Base-by-base conservation (phyloP, 2,329 filamentous ascomycete genomes). In the Hawksworthiomyces lignivorus region DNA sequence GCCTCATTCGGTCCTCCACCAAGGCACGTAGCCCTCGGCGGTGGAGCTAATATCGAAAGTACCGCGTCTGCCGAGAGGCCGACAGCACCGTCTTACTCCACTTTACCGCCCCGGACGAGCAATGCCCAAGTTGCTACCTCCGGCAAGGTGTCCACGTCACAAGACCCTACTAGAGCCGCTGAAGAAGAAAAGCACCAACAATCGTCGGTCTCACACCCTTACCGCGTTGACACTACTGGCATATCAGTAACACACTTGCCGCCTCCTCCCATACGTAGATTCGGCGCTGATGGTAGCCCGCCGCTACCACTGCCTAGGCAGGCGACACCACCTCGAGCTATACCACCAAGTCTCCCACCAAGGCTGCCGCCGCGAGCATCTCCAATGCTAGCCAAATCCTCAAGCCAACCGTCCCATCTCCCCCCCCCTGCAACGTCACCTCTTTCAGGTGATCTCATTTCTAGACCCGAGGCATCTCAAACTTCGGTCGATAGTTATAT, bases 1-100 rank as follows among this genome's bases (percentile, higher is more conserved):
- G 61, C 76, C 1, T 75, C 78, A 14, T 95, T 94, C 57, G 87
- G 77, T 3, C 86, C 87, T 19, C 88, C 88, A 20, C 88, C 88
- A 1, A 89, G 77, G 53, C 83, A 75, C 47, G 61, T 57, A 11
- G 55, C 53, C 14, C 36, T 42, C 22, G 28, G 42, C 21, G 41
- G 49, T 22, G 50, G 49, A 27, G 36, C 52, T 35, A 36, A 52
- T 14, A 44, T 50, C 12, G 43, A 48, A 9, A 35, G 49, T 18
- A 15, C 45, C 36, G 42, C 64, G 28, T 59, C 59, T 21, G 54
- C 55, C 45, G 49, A 60, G 22, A 7, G 12, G 22, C 21, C 6
- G 32, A 72, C 56, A 62, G 67, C 43, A 62, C 60, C 56, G 53
- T 20, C 34, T 26, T 12, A 12, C 8, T 26, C 24, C 12, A 12